These are phyloP conservation scores for Phialophora chinensis DNA, from an alignment of 2,329 filamentous ascomycete species.

Conservation along the genomic window DNA sequence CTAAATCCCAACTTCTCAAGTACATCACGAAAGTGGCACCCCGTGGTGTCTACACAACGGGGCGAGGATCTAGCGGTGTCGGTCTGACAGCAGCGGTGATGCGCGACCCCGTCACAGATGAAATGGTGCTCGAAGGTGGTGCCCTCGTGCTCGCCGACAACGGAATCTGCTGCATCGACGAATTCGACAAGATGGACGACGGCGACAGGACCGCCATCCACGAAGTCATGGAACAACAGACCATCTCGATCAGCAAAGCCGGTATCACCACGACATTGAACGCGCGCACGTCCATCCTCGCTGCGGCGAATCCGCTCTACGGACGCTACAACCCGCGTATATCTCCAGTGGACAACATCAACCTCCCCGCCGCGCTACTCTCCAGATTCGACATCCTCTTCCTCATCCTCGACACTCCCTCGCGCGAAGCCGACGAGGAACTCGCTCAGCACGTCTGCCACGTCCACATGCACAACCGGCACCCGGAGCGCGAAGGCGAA, in stretches of 20 bases:
- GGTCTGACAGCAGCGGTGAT: slow-evolving; percentile 83
- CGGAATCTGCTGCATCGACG: slow-evolving; percentile 82
- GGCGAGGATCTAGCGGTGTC: slow-evolving; percentile 79
- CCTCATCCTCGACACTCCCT: slow-evolving; percentile 92
- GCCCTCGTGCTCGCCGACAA: slow-evolving; percentile 80
- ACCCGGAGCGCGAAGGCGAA: slow-evolving; percentile 74
- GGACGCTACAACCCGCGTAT: slow-evolving; percentile 97
- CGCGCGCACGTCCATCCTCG: slow-evolving; percentile 91
- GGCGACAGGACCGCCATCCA: slow-evolving; percentile 78
- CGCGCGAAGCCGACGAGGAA: slow-evolving; percentile 86
- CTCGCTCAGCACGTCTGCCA: slow-evolving; percentile 93
- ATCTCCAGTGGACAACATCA: slow-evolving; percentile 98
- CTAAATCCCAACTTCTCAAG: slow-evolving; percentile 96
- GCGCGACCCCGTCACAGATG: slow-evolving; percentile 78
- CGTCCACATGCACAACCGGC: slow-evolving; percentile 95
- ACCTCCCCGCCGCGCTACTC: slow-evolving; percentile 93
- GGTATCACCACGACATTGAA: slow-evolving; percentile 97
- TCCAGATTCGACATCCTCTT: slow-evolving; percentile 98
- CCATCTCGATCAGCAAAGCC: slow-evolving; percentile 83
- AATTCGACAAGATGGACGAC: slow-evolving; percentile 87
- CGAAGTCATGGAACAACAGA: slow-evolving; percentile 89
- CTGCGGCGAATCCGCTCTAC: slow-evolving; percentile 95
- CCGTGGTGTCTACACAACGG: slow-evolving; percentile 83
- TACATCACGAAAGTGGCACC: slow-evolving; percentile 98
- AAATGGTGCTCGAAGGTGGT: slow-evolving; percentile 80